Evolutionary conservation across 768 basidiomycete species (phyloP), one percentile per base, ranked within the genome.

Genomic region (Rhizopogon vulgaris): DNA sequence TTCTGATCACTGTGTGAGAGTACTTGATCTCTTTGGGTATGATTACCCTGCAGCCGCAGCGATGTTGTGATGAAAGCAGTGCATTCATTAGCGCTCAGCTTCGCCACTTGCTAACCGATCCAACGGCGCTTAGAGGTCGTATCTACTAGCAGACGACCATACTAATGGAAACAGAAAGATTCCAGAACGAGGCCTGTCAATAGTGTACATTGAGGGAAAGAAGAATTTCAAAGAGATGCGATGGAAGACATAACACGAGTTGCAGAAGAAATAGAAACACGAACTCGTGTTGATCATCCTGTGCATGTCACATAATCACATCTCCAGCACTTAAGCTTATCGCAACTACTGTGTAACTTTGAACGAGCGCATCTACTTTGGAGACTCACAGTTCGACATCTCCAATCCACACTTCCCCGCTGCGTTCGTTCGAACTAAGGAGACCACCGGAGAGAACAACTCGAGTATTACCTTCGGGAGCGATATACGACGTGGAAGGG

Each of bases 381-480:
- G 12, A 4, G 4, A 28, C 4, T 59, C 41, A 60, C 36, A 64
- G 24, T 24, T 59, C 53, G 24, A 72, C 57, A 50, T 70, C 67
- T 11, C 74, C 60, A 18, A 73, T 51, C 75, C 73, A 78, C 0
- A 71, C 69, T 42, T 77, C 69, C 2, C 58, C 66, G 12, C 73
- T 64, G 15, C 77, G 64, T 34, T 72, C 69, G 56, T 77, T 78
- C 28, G 66, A 65, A 18, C 67, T 62, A 52, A 71, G 48, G 28
- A 78, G 52, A 4, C 78, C 75, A 0, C 78, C 77, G 2, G 67
- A 63, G 14, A 77, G 52, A 2, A 74, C 62, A 8, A 71, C 55
- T 28, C 59, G 56, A 0, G 61, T 64, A 51, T 60, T 46, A 4
- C 62, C 64, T 4, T 54, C 52, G 9, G 52, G 53, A 7, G 56